A percentile compares a stretch with the other conserved stretches of the same genome.
Evolutionary conservation across 371 early-diverging fungal species (phyloP).

Genomic region (Syncephalastrum racemosum): DNA sequence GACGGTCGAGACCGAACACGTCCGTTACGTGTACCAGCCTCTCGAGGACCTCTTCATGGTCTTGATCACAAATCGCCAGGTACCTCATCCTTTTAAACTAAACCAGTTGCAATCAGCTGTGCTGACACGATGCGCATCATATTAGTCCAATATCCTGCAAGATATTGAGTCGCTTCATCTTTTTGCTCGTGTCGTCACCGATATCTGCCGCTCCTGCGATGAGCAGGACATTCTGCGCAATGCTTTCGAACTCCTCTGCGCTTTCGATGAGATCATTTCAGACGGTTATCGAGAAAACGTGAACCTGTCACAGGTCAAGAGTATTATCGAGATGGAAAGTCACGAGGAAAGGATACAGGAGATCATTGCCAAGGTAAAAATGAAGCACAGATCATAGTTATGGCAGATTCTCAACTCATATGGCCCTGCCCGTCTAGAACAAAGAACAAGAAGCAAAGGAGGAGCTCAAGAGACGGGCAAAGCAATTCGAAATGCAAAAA

Average conservation of each 20-base stretch:
- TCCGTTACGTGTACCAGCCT: conserved; percentile 97
- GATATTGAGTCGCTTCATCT: conserved; percentile 94
- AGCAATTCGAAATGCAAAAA: conserved; percentile 87
- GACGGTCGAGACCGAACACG: conserved; percentile 93
- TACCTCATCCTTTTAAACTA: conserved; percentile 9
- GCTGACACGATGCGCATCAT: neutral
- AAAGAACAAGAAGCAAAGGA: conserved; percentile 97
- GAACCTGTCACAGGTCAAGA: conserved; percentile 83
- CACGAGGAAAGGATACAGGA: conserved; percentile 97
- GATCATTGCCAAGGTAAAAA: conserved; percentile 81
- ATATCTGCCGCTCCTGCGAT: conserved; percentile 86
- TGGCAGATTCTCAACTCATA: neutral
- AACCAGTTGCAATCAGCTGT: neutral
- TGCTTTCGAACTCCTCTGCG: conserved; percentile 86
- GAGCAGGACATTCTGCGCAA: conserved; percentile 71
- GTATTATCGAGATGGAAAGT: conserved; percentile 94
- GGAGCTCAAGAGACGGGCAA: conserved; percentile 89
- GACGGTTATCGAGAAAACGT: conserved; percentile 88
- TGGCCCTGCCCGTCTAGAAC: conserved; percentile 53
- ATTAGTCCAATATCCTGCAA: conserved; percentile 81
- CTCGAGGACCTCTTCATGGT: conserved; percentile 93
- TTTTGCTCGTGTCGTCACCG: conserved; percentile 90
- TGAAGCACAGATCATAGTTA: neutral
- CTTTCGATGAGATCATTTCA: conserved; percentile 96
- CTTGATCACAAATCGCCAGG: conserved; percentile 80